These are phyloP conservation scores for Suhomyces prunicola DNA, from an alignment of 805 yeast genomes.

Conservation along the genomic window DNA sequence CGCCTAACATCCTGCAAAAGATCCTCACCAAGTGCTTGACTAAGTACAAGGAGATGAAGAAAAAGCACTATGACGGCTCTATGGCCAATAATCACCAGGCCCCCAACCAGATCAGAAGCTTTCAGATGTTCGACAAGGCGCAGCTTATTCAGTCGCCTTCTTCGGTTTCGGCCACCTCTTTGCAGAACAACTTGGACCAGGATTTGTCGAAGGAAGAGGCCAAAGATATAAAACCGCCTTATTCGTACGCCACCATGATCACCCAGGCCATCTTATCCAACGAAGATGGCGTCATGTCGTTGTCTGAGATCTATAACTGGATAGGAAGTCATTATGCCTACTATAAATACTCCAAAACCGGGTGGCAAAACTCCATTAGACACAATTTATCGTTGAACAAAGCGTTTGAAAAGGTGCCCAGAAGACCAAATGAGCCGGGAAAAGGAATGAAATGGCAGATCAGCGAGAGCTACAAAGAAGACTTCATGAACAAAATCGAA, in stretches of 20 bases:
- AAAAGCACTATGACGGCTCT: constrained; percentile 7
- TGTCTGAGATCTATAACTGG: constrained; percentile 91
- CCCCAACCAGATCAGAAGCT: constrained; percentile 35
- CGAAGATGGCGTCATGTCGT: constrained; percentile 80
- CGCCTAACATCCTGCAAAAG: constrained; percentile 59
- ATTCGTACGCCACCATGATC: constrained; percentile 96
- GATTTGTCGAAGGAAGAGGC: constrained; percentile 88
- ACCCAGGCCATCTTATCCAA: constrained; percentile 93
- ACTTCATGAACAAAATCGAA: constrained; percentile 75
- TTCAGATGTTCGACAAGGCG: constrained; percentile 53
- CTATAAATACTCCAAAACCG: constrained; percentile 86
- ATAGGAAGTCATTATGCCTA: constrained; percentile 85
- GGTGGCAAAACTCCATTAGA: constrained; percentile 98
- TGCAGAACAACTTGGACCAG: constrained; percentile 46
- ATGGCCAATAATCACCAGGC: background rate
- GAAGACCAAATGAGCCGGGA: constrained; percentile 95
- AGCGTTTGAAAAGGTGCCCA: constrained; percentile 96
- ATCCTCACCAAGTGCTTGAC: constrained; percentile 39
- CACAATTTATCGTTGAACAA: constrained; percentile 92
- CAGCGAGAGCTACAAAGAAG: constrained; percentile 76
- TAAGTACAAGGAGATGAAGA: constrained; percentile 26
- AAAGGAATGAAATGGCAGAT: constrained; percentile 99
- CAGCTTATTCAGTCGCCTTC: constrained; percentile 37
- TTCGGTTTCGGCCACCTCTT: constrained; percentile 37
- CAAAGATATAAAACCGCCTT: constrained; percentile 93